These are phyloP conservation scores for Aspergillus wentii DNA, from an alignment of 495 filamentous ascomycete genomes.

Conservation along the genomic window DNA sequence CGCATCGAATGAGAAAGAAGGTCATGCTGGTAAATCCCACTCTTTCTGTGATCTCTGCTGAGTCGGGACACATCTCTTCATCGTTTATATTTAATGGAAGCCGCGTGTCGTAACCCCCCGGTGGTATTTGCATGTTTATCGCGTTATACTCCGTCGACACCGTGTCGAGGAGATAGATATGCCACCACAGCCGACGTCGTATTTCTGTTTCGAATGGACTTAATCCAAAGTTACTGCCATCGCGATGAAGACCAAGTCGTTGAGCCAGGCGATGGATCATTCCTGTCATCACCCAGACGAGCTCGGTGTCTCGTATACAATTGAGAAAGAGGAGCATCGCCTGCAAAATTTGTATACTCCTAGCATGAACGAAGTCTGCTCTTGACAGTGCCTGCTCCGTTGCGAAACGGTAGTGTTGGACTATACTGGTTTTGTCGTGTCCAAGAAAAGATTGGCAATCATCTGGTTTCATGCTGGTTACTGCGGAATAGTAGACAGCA, in stretches of 20 bases:
- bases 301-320: constrained; percentile 46
- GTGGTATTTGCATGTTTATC: too few relatives aligned
- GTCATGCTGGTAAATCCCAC: constrained; percentile 66
- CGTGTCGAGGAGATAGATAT: constrained; percentile 62
- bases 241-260: constrained; percentile 64
- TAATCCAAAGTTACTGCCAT: constrained; percentile 56
- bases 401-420: constrained; percentile 61
- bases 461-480: constrained; percentile 53
- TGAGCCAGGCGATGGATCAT: constrained; percentile 65
- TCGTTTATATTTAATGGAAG: too few relatives aligned
- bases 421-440: constrained; percentile 19
- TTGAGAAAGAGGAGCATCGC: constrained; percentile 62
- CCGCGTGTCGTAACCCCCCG: too few relatives aligned
- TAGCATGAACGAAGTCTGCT: constrained; percentile 59
- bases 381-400: constrained; percentile 63
- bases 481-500: constrained; percentile 65
- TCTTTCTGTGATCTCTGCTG: too few relatives aligned
- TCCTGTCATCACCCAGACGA: constrained; percentile 54
- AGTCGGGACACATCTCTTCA: too few relatives aligned
- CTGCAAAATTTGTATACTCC: constrained; percentile 60
- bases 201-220: constrained; percentile 67
- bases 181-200: constrained; percentile 69
- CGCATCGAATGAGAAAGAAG: constrained; percentile 59
- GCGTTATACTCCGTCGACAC: too few relatives aligned
- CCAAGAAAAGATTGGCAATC: constrained; percentile 13